phyloP scores from a whole-genome alignment of 352 stramenopile genomes.

The Phytopythium litorale region DNA sequence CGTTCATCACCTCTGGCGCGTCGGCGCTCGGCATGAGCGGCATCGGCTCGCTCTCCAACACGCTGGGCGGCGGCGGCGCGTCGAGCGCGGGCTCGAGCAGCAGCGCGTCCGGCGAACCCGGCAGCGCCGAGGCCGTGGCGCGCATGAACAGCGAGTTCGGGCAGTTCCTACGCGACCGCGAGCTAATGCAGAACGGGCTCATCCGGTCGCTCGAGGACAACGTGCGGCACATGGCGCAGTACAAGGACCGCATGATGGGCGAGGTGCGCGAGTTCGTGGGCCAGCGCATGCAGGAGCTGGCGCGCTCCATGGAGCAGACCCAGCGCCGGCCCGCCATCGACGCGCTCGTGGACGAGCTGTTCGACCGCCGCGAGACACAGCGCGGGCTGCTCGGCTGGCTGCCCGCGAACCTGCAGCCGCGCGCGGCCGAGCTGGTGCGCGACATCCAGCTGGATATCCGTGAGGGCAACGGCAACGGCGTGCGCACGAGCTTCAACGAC shows the following conservation, averaged over 20 bases:
- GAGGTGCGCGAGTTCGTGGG: slow-evolving; percentile 7
- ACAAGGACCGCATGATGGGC: slow-evolving; percentile 6
- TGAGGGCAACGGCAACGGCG: slow-evolving; percentile 10
- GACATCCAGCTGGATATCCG: slow-evolving; percentile 5
- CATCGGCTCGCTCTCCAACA: neutral
- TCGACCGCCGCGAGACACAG: slow-evolving; percentile 1
- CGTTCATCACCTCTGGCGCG: neutral
- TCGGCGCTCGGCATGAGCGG: neutral
- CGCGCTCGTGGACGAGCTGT: slow-evolving; percentile 9
- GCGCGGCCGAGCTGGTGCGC: slow-evolving; percentile 5
- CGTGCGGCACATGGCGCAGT: slow-evolving; percentile 7
- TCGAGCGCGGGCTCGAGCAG: neutral
- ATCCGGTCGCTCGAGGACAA: neutral
- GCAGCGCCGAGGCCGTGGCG: neutral
- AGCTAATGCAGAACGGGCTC: slow-evolving; percentile 7
- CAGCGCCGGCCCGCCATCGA: slow-evolving; percentile 9
- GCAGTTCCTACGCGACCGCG: slow-evolving; percentile 2
- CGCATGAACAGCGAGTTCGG: neutral
- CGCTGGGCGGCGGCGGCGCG: neutral
- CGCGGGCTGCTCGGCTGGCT: slow-evolving; percentile 5
- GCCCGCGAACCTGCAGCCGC: neutral
- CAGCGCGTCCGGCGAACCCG: neutral
- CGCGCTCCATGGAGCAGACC: slow-evolving; percentile 12
- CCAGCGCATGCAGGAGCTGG: slow-evolving; percentile 8
- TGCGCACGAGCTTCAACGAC: slow-evolving; percentile 9